Conservation (phyloP, 2,329 filamentous ascomycete species). For the Monosporascus sp. region DNA sequence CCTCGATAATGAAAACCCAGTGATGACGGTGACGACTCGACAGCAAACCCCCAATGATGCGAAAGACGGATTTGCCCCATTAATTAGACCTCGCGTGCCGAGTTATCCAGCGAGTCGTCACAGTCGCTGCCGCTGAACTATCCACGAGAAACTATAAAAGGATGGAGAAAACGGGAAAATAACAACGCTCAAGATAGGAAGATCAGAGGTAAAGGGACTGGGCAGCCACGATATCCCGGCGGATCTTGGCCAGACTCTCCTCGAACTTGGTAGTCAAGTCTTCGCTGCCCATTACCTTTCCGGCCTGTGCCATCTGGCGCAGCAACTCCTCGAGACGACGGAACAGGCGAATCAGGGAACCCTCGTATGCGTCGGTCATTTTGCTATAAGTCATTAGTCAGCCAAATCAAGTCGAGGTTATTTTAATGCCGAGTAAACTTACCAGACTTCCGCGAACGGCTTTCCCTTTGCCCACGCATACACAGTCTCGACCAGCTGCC, state of each 20-base stretch:
- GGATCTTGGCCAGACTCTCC: conserved; percentile 74
- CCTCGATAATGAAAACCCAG: no score
- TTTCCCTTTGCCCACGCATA: conserved; percentile 86
- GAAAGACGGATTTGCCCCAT: no score
- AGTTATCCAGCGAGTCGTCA: background rate
- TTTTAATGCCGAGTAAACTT: conserved; percentile 34
- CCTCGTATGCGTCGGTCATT: conserved; percentile 99
- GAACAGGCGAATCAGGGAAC: conserved; percentile 92
- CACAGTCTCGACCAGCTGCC: conserved; percentile 95
- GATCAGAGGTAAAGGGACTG: conserved; percentile 83
- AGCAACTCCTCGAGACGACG: conserved; percentile 89
- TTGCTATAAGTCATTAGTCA: conserved; percentile 55
- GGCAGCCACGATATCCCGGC: conserved; percentile 89
- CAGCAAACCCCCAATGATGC: no score
- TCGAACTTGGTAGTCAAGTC: conserved; percentile 93
- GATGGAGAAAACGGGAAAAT: background rate
- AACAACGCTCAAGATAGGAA: background rate
- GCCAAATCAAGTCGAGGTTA: background rate
- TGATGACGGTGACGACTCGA: no score
- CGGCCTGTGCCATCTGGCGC: conserved; percentile 89
- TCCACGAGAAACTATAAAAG: background rate
- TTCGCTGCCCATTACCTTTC: conserved; percentile 97
- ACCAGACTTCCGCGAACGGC: conserved; percentile 93
- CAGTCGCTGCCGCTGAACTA: background rate
- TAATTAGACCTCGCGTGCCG: no score